Evolutionary conservation across 2,329 filamentous ascomycete species (phyloP), one percentile per base, ranked within the genome.

Genomic region (Paracorniculantispora psalliotae): DNA sequence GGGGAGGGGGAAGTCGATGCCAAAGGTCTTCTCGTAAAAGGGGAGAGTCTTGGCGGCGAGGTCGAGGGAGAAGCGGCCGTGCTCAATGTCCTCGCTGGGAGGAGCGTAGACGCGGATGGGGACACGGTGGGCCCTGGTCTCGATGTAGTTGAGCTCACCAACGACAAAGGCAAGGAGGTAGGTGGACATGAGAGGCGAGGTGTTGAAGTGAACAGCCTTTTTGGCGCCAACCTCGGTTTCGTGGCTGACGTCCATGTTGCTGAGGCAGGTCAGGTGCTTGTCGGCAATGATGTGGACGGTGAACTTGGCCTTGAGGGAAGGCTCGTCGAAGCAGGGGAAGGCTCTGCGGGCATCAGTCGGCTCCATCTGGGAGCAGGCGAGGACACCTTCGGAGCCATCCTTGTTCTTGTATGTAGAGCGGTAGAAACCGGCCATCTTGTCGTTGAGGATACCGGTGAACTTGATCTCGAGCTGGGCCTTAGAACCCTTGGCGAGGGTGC

Each of bases 371-470:
- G 91, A 91, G 26, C 92, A 93, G 28, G 92, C 93, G 69, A 97
- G 81, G 71, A 92, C 89, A 65, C 89, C 90, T 60, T 88, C 86
- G 61, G 84, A 85, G 41, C 93, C 93, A 68, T 94, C 86, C 51
- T 84, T 76, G 62, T 85, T 87, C 79, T 94, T 96, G 81, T 93
- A 97, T 7, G 91, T 96, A 1, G 92, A 96, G 60, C 93, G 86
- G 77, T 97, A 97, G 82, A 97, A 97, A 50, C 93, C 93, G 51
- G 92, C 92, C 91, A 97, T 96, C 76, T 94, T 93, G 72, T 96
- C 90, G 73, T 96, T 96, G 68, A 96, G 78, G 46, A 80, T 82
- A 43, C 92, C 92, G 10, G 84, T 87, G 75, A 96, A 96, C 47
- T 72, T 71, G 60, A 81, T 75, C 37, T 73, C 72, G 56, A 66